Evolutionary conservation across 352 stramenopile genomes (phyloP), one percentile per base, ranked within the genome.

Genomic region (Aphanomyces invadans): DNA sequence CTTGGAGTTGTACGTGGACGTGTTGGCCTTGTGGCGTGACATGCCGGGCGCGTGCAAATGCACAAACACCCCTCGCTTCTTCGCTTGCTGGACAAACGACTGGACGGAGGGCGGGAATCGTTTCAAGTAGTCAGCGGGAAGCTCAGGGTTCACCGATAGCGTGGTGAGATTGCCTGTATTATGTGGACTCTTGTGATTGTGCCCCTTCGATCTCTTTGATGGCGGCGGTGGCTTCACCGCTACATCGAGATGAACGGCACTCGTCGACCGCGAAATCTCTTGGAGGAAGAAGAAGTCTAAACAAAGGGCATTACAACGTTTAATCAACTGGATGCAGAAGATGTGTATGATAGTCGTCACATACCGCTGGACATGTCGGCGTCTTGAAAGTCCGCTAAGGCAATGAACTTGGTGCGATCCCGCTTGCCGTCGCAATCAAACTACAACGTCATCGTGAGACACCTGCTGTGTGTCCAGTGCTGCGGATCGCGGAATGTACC

Each of bases 261-360:
- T 71, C 62, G 21, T 81, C 1, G 79, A 88, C 26, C 81, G 81
- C 44, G 71, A 79, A 1, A 90, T 71, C 38, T 90, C 81, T 62
- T 90, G 79, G 46, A 90, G 55, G 60, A 90, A 88, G 63, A 90
- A 90, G 64, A 80, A 90, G 21, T 90, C 81, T 90, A 57, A n/a
- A n/a, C 17, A 31, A 19, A 64, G 23, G n/a, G n/a, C n/a, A n/a
- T n/a, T n/a, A 23, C 32, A 21, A 19, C 23, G 23, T 23, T 3
- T 21, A 39, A 44, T 15, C 31, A 12, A 38, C 0, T n/a, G 36
- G 51, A 46, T 62, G 11, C 9, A 29, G 31, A 62, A n/a, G 62
- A 26, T 0, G 44, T 48, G 38, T 70, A 83, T 51, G 23, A 28
- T 3, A 65, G n/a, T n/a, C n/a, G n/a, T n/a, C n/a, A n/a, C 70